phyloP scores from a whole-genome alignment of 208 protist species.

The Leishmania turanica region DNA sequence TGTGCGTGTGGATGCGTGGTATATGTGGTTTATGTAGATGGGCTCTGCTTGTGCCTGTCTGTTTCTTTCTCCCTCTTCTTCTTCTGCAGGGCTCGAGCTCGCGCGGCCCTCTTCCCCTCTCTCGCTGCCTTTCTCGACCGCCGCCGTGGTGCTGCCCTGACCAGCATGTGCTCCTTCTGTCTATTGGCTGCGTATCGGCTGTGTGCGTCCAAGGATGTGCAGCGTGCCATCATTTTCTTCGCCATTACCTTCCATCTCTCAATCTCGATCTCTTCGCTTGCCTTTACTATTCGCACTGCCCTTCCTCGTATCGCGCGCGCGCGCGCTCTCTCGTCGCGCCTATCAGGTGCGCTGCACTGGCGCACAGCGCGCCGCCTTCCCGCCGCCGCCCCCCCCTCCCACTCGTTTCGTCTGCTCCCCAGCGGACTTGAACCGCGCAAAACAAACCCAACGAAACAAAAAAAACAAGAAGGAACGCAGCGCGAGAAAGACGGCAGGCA shows the following conservation, averaged over 20 bases:
- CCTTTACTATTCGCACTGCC: neutral
- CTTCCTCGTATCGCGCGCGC: neutral
- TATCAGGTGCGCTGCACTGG: neutral
- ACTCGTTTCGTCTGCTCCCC: neutral
- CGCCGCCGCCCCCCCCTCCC: no score
- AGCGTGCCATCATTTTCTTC: neutral
- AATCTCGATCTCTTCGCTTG: neutral
- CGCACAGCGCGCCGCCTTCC: neutral
- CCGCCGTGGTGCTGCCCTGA: neutral
- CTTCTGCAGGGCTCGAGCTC: neutral
- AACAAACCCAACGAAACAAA: no score
- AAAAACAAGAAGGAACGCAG: neutral
- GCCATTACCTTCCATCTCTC: neutral
- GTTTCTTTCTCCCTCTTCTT: constrained; percentile 6
- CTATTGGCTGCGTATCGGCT: no score
- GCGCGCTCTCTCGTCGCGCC: no score
- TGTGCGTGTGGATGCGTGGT: no score
- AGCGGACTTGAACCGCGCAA: no score
- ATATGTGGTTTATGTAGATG: neutral
- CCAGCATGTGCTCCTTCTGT: no score
- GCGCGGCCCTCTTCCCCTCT: neutral
- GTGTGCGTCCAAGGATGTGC: no score
- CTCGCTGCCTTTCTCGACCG: neutral
- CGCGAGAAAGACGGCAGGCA: neutral
- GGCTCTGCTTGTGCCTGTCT: neutral